Percentiles rank a stretch among this genome's conserved stretches.
phyloP scores from a whole-genome alignment of 2,329 filamentous ascomycete genomes.

The Venturia effusa region DNA sequence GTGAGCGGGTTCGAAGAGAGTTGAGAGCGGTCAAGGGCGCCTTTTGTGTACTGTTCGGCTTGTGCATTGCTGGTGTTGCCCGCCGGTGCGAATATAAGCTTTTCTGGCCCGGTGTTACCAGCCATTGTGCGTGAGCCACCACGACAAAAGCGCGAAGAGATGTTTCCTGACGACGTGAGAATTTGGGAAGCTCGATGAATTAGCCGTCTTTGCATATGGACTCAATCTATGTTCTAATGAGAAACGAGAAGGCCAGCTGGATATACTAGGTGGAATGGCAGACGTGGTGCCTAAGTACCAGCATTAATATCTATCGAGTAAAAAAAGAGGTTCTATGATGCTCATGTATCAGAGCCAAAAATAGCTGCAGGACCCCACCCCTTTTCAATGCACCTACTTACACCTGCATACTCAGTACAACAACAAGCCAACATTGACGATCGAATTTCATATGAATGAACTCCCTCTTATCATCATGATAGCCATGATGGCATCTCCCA shows the following conservation, averaged over 20 bases:
- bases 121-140: neutral
- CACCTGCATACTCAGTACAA: neutral
- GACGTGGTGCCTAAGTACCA: too few species aligned
- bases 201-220: neutral
- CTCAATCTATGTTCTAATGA: neutral
- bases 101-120: conserved; percentile 11
- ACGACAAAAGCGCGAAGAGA: neutral
- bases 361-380: neutral
- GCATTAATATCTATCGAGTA: neutral
- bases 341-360: neutral
- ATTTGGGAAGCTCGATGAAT: neutral
- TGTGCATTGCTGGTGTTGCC: conserved; percentile 47
- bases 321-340: neutral
- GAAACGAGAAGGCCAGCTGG: neutral
- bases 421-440: neutral
- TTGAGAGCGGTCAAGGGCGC: conserved; percentile 49
- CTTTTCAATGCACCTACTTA: too few species aligned
- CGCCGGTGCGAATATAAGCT: conserved; percentile 52
- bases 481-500: neutral
- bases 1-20: conserved; percentile 56
- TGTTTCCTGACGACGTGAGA: neutral
- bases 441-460: neutral
- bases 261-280: neutral
- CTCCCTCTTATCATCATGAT: neutral
- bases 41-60: conserved; percentile 66